Base-by-base conservation (phyloP, 257 asterid species). In the Datura wrightii region DNA sequence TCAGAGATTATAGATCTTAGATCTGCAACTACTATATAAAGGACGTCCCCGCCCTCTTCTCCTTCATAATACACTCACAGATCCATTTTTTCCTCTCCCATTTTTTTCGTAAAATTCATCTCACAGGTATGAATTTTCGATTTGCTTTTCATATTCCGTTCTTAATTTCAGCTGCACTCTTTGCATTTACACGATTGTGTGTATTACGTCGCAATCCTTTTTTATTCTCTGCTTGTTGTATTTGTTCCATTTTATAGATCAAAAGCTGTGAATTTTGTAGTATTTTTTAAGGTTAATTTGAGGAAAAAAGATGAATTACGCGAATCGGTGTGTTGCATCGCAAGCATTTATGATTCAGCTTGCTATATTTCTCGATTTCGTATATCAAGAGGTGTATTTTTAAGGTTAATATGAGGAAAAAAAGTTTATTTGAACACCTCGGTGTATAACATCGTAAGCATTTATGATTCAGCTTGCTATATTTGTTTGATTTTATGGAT, bases 21-120 rank as follows among this genome's bases (percentile, higher is more conserved):
- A 85, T 86, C 86, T 83, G 39, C 81, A 41, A 80, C 82, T 16
- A 85, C 87, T 85, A 87, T 90, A 86, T 74, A 85, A 52, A 81
- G 1, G 56, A 56, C 67, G 5, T 85, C 58, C 91, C 86, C 86
- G 87, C 88, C 50, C 85, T 85, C 79, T 62, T 46, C 10, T 70
- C 83, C 39, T 84, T 72, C 81, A 37, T 41, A 16, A 76, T 58
- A 59, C 81, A 7, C 71, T 50, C 34, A 44, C 81, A 53, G 82
- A 44, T 7, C 65, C 44, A 69, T 62, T 11, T 86, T 81, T 39
- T 69, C 52, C 42, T n/a, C 55, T 67, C 85, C 76, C 88, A 48
- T 58, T 11, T 53, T 24, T 79, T 37, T 72, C 82, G 14, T 34
- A 18, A 44, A 52, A 78, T 31, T 52, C 82, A 52, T 78, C 48